Percentiles rank a stretch among this genome's conserved stretches.
phyloP scores from a whole-genome alignment of 23 red algal genomes.

The Gracilaria domingensis region DNA sequence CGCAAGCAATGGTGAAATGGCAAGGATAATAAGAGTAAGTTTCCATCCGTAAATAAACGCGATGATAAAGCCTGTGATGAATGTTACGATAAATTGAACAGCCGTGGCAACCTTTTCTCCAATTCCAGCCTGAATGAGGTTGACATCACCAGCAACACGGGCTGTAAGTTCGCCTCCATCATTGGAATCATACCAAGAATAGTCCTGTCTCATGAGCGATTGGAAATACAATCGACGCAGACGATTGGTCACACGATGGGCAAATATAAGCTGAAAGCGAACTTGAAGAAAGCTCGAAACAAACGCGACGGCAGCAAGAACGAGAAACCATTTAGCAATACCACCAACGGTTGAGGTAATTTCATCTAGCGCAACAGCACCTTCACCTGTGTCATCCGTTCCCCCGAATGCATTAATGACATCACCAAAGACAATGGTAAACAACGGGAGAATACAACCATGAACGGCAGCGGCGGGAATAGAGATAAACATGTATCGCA shows the following conservation, averaged over 20 bases:
- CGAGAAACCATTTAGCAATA: constrained; percentile 82
- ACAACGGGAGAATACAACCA: constrained; percentile 80
- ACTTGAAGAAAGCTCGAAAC: constrained; percentile 76
- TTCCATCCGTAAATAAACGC: constrained; percentile 71
- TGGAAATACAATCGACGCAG: constrained; percentile 78
- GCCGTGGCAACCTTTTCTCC: constrained; percentile 77
- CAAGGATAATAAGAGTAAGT: constrained; percentile 79
- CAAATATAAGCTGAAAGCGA: constrained; percentile 77
- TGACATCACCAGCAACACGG: constrained; percentile 79
- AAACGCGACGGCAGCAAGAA: constrained; percentile 80
- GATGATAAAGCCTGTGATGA: constrained; percentile 76
- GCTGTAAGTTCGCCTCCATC: constrained; percentile 79
- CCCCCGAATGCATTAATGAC: constrained; percentile 77
- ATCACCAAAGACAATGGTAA: constrained; percentile 87
- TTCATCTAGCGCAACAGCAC: constrained; percentile 1
- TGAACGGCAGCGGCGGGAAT: constrained; percentile 63
- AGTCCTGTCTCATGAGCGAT: constrained; percentile 80
- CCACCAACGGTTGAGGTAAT: constrained; percentile 71
- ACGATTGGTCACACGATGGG: constrained; percentile 67
- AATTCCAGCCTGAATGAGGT: constrained; percentile 73
- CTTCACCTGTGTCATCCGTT: constrained; percentile 5
- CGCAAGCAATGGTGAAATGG: constrained; percentile 82
- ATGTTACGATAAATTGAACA: constrained; percentile 76
- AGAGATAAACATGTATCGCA: constrained; percentile 61
- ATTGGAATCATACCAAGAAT: constrained; percentile 73